Evolutionary conservation across 495 filamentous ascomycete genomes (phyloP), one percentile per base, ranked within the genome.

Genomic region (Penicillium mononematosum): DNA sequence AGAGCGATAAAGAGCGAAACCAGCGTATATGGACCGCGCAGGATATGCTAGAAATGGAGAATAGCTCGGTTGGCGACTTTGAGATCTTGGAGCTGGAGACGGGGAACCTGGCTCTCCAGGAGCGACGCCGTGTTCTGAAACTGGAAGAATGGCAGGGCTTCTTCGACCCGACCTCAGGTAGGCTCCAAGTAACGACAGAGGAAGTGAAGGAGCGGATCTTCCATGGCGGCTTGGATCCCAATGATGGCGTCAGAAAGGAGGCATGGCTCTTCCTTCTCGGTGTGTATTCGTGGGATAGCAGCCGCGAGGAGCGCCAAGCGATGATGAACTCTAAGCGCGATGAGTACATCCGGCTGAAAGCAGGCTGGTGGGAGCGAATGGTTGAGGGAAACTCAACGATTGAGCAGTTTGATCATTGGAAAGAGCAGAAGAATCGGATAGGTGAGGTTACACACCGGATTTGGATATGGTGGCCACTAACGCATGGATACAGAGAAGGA

Each of bases 121-220:
- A 96, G 52, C 78, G 82, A 60, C 81, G 92, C 57, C 92, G 88
- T 64, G 80, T 85, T 0, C 82, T 98, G 5, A 87, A 86, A 0
- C 54, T 96, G 20, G 80, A 86, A 62, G 95, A 98, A 70, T 98
- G 94, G 94, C 85, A 89, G 36, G 75, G 70, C 14, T 98, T 88
- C 71, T 96, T 98, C 62, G 88, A 97, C 64, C 67, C 77, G 5
- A 71, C 71, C 2, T 88, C 85, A 0, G 94, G 95, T 8, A 77
- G 85, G 47, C 67, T 98, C 41, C 79, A 85, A 19, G 73, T 96
- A 25, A 96, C 91, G 0, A 79, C 83, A 14, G 90, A 96, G 49
- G 95, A 98, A 67, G 91, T 96, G 55, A 98, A 97, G 68, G 93
- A 98, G 65, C 79, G 94, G 10, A 85, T 98, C 42, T 98, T 98